Conservation (phyloP, 768 basidiomycete species). For the Kondoa malvinella region DNA sequence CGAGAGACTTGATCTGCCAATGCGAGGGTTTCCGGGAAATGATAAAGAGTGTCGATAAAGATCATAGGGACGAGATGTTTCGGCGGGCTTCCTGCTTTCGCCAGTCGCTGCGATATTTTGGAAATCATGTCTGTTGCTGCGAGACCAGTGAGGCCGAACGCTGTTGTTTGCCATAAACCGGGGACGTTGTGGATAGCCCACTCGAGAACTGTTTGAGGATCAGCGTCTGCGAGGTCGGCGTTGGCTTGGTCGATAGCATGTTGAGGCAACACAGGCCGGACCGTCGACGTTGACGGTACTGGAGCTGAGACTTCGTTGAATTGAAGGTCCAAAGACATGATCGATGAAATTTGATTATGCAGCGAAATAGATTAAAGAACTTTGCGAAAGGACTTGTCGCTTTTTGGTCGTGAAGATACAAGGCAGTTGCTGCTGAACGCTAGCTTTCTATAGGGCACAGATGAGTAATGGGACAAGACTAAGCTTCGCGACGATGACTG, state of each 20-base stretch:
- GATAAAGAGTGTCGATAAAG: slow-evolving; percentile 92
- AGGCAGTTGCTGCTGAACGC: no score
- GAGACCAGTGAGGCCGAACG: slow-evolving; percentile 87
- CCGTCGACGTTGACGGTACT: neutral
- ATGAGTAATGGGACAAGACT: no score
- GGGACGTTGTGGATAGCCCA: slow-evolving; percentile 75
- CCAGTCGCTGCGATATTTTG: slow-evolving; percentile 42
- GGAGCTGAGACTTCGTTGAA: neutral
- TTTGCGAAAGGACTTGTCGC: no score
- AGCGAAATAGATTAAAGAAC: no score
- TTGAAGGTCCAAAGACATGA: neutral
- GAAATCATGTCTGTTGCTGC: slow-evolving; percentile 90
- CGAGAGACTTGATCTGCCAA: slow-evolving; percentile 65
- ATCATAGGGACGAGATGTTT: slow-evolving; percentile 50
- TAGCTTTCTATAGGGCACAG: no score
- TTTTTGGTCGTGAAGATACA: no score
- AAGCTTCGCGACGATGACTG: no score
- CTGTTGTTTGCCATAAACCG: slow-evolving; percentile 77
- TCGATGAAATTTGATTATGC: neutral
- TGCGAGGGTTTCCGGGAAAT: slow-evolving; percentile 79
- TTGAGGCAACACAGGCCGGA: neutral
- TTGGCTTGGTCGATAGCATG: slow-evolving; percentile 41
- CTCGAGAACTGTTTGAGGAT: slow-evolving; percentile 63
- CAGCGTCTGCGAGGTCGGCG: slow-evolving; percentile 48
- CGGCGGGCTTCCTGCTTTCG: slow-evolving; percentile 7